Evolutionary conservation across 176 grass and related monocot genomes (phyloP).

Genomic region (Zizania latifolia): DNA sequence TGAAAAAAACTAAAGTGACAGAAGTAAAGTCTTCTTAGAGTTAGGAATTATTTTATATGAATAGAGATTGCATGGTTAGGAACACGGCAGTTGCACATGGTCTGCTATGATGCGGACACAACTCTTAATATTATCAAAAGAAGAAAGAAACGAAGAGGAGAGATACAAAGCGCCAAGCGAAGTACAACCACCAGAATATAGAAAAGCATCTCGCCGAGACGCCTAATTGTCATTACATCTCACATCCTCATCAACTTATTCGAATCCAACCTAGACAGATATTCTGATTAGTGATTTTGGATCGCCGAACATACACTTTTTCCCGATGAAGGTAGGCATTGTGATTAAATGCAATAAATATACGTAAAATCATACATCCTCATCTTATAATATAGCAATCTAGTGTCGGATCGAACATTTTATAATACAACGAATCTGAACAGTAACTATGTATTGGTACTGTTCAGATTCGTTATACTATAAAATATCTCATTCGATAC

Average conservation of each 20-base stretch:
- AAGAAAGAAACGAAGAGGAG: not conserved
- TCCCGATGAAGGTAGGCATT: not conserved
- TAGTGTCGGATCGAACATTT: too few relatives aligned
- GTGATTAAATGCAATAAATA: too few relatives aligned
- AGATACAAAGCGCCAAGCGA: not conserved
- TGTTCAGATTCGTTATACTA: too few relatives aligned
- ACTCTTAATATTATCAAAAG: constrained; percentile 8
- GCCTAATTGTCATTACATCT: constrained; percentile 11
- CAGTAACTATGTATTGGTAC: too few relatives aligned
- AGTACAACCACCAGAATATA: not conserved
- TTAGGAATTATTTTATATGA: not conserved
- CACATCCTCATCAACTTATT: not conserved
- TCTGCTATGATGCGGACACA: constrained; percentile 25
- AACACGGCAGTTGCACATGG: constrained; percentile 25
- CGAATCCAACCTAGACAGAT: constrained; percentile 14
- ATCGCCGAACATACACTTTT: not conserved
- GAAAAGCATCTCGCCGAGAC: constrained; percentile 7
- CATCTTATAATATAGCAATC: not conserved
- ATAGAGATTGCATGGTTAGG: not conserved
- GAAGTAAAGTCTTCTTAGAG: too few relatives aligned
- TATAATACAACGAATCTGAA: too few relatives aligned
- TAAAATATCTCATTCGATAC: too few relatives aligned
- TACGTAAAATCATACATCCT: not conserved
- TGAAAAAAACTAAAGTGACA: too few relatives aligned
- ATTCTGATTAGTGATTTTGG: not conserved